phyloP scores from a whole-genome alignment of 2,329 filamentous ascomycete genomes.

The Calonectria henricotiae region DNA sequence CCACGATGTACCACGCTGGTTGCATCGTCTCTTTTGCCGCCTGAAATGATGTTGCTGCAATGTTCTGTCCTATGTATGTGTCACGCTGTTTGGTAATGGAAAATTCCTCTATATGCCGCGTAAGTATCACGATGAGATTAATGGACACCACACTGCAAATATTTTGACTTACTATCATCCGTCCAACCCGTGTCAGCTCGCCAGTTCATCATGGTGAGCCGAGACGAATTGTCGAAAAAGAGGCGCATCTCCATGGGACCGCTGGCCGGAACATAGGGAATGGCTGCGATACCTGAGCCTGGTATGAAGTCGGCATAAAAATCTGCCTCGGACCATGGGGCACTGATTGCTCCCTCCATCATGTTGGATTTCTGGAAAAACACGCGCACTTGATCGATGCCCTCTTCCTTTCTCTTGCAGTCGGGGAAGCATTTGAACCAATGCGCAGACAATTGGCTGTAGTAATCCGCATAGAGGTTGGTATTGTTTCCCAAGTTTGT shows the following conservation, averaged over 20 bases:
- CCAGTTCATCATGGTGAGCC: conserved; percentile 2
- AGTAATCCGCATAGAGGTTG: background rate
- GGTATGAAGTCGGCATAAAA: background rate
- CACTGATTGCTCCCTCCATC: background rate
- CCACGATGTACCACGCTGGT: conserved; percentile 1
- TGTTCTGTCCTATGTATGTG: background rate
- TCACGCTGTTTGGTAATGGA: background rate
- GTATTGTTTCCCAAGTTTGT: background rate
- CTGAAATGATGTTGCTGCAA: background rate
- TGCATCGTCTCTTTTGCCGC: background rate
- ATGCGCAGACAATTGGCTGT: background rate
- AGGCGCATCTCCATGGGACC: conserved; percentile 4
- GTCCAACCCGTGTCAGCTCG: background rate
- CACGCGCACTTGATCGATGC: conserved; percentile 5
- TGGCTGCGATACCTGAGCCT: background rate
- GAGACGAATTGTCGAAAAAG: background rate
- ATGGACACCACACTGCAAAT: background rate
- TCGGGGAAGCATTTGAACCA: conserved; percentile 9
- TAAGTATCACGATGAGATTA: background rate
- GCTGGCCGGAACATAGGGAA: background rate
- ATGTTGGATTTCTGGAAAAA: conserved; percentile 11
- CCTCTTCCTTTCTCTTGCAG: background rate
- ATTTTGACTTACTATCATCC: background rate
- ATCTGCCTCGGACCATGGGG: background rate
- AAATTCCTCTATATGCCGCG: background rate